Conservation (phyloP, 2,329 filamentous ascomycete genomes). For the Fusarium tupiense region DNA sequence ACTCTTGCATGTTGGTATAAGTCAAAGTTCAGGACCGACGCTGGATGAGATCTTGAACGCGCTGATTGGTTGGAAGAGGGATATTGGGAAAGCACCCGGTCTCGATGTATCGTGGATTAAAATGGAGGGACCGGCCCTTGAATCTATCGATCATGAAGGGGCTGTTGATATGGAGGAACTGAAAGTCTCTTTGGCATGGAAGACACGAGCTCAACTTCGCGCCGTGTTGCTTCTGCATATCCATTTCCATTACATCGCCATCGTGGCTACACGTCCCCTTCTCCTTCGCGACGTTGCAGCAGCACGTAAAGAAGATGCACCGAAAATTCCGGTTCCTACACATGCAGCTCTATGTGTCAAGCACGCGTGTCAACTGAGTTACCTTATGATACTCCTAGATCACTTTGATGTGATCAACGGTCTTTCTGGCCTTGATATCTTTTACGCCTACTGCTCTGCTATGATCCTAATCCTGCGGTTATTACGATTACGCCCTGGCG, state of each 20-base stretch:
- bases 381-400: conserved; percentile 46
- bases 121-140: neutral
- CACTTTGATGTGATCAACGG: conserved; percentile 48
- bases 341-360: conserved; percentile 29
- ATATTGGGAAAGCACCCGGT: conserved; percentile 25
- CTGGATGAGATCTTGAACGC: conserved; percentile 19
- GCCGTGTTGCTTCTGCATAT: conserved; percentile 46
- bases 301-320: conserved; percentile 1
- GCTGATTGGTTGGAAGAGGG: conserved; percentile 17
- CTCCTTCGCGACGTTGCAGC: conserved; percentile 40
- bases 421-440: conserved; percentile 48
- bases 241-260: conserved; percentile 46
- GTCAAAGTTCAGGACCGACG: conserved; percentile 9
- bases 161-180: conserved; percentile 43
- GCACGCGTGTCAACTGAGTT: conserved; percentile 47
- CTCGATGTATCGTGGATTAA: conserved; percentile 29
- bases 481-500: conserved; percentile 5
- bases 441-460: conserved; percentile 49
- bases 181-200: conserved; percentile 42
- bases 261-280: conserved; percentile 46
- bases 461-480: conserved; percentile 42
- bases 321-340: neutral
- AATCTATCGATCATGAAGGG: conserved; percentile 1
- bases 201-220: conserved; percentile 41
- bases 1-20: conserved; percentile 25